phyloP scores from a whole-genome alignment of 2,329 filamentous ascomycete genomes.

The Botrytis sinoallii region DNA sequence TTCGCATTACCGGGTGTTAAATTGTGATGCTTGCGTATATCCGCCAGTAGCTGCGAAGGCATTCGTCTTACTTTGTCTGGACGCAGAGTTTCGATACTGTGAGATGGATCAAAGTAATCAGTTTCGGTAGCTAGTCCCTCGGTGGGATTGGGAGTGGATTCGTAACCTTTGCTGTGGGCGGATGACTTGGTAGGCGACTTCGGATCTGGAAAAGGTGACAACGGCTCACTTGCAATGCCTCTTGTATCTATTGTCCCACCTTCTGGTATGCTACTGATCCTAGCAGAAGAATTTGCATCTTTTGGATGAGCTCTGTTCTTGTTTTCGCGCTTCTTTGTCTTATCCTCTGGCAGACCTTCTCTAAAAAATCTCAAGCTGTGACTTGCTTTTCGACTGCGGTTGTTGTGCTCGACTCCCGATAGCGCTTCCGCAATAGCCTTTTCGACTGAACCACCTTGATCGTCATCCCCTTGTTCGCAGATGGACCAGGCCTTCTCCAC shows the following conservation, averaged over 20 bases:
- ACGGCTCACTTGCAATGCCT: constrained; percentile 15
- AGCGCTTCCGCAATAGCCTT: constrained; percentile 62
- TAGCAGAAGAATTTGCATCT: constrained; percentile 25
- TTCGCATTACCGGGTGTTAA: constrained; percentile 34
- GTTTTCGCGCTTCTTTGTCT: constrained; percentile 51
- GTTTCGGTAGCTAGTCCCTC: constrained; percentile 29
- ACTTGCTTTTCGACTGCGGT: constrained; percentile 64
- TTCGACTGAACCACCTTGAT: constrained; percentile 59
- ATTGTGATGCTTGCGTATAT: constrained; percentile 37
- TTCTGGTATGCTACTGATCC: constrained; percentile 12
- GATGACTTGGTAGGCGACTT: neutral
- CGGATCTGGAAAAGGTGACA: constrained; percentile 21
- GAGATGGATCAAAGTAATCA: constrained; percentile 32
- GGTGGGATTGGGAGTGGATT: constrained; percentile 17
- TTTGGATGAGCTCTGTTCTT: constrained; percentile 36
- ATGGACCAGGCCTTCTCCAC: constrained; percentile 64
- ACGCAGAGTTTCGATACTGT: constrained; percentile 24
- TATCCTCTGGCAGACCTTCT: constrained; percentile 60
- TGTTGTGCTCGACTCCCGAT: constrained; percentile 59
- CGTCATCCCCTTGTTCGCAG: constrained; percentile 51
- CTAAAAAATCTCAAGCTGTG: constrained; percentile 66
- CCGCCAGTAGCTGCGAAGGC: constrained; percentile 35
- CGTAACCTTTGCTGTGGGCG: neutral
- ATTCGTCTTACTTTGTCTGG: constrained; percentile 29
- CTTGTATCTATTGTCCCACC: neutral